These are phyloP conservation scores for Breynia disticha DNA, from an alignment of 441 rosid genomes.

Conservation along the genomic window DNA sequence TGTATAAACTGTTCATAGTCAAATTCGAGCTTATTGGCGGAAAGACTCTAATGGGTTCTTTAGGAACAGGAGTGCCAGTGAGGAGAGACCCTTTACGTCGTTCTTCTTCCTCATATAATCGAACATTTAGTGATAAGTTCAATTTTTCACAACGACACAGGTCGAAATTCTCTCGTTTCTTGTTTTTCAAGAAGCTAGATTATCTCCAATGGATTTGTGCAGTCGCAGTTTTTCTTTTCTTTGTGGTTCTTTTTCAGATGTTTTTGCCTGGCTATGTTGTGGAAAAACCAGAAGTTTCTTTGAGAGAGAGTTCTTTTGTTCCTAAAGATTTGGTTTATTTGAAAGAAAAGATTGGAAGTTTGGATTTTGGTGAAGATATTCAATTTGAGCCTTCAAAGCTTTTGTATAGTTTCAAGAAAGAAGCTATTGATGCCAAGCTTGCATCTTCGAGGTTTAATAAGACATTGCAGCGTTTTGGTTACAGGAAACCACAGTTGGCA, in stretches of 20 bases:
- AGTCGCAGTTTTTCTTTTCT: slow-evolving; percentile 52
- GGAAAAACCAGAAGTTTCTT: slow-evolving; percentile 41
- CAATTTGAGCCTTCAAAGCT: slow-evolving; percentile 48
- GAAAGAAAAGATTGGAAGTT: slow-evolving; percentile 36
- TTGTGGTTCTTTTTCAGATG: slow-evolving; percentile 58
- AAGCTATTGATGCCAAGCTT: slow-evolving; percentile 22
- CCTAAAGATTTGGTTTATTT: slow-evolving; percentile 33
- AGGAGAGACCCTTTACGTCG: no score
- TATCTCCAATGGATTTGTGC: slow-evolving; percentile 73
- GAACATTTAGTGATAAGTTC: no score
- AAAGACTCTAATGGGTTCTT: no score
- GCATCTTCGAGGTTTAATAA: slow-evolving; percentile 28
- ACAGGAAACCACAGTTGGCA: slow-evolving; percentile 78
- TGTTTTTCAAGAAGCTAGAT: slow-evolving; percentile 62
- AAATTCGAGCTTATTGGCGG: no score
- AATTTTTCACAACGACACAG: no score
- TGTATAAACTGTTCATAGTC: no score
- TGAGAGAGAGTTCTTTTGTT: slow-evolving; percentile 17
- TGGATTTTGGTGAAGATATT: slow-evolving; percentile 65
- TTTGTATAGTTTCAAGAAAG: slow-evolving; percentile 43
- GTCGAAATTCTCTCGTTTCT: slow-evolving; percentile 69
- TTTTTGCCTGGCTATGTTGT: slow-evolving; percentile 57
- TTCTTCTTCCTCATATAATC: no score
- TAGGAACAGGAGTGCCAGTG: no score
- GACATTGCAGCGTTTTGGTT: slow-evolving; percentile 44